Evolutionary conservation across 768 basidiomycete species (phyloP), one percentile per base, ranked within the genome.

Genomic region (Boletus coccyginus): DNA sequence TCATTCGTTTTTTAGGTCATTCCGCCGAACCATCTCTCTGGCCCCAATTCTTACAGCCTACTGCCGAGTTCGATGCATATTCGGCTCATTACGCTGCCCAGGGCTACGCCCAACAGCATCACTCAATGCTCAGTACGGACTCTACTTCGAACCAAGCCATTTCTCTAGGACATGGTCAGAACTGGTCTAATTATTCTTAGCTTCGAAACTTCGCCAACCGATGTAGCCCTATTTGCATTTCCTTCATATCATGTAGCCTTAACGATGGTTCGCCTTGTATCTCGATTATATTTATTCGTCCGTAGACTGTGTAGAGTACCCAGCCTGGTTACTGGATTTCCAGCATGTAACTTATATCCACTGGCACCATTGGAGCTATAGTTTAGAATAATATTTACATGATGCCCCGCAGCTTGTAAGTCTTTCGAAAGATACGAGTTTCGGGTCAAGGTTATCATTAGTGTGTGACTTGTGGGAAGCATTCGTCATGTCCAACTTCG

Each of bases 401-500:
- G 31, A 13, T 3, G 12, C 11, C 2, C 32, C 27, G 5, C 27
- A 27, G 27, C 27, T 27, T 27, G 27, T n/a, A n/a, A n/a, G n/a
- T n/a, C n/a, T n/a, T n/a, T n/a, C n/a, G n/a, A n/a, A n/a, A n/a
- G n/a, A n/a, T n/a, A n/a, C n/a, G n/a, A n/a, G n/a, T n/a, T n/a
- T n/a, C n/a, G 33, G 33, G 33, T 33, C 11, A 33, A 38, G 17
- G 27, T 27, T 27, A 27, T 27, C 27, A 27, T 38, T 9, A 17
- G 7, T 29, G n/a, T n/a, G n/a, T n/a, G n/a, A 27, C 27, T 27
- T 46, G 52, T 46, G 52, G 45, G 52, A 50, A 50, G 36, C 50
- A 33, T 11, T 36, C 29, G 54, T n/a, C 59, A 71, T 78, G 80
- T 72, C 75, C 39, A 71, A 74, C 56, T 66, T 64, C 55, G 73